phyloP scores from a whole-genome alignment of 805 yeast genomes.

The Yarrowia bubula region DNA sequence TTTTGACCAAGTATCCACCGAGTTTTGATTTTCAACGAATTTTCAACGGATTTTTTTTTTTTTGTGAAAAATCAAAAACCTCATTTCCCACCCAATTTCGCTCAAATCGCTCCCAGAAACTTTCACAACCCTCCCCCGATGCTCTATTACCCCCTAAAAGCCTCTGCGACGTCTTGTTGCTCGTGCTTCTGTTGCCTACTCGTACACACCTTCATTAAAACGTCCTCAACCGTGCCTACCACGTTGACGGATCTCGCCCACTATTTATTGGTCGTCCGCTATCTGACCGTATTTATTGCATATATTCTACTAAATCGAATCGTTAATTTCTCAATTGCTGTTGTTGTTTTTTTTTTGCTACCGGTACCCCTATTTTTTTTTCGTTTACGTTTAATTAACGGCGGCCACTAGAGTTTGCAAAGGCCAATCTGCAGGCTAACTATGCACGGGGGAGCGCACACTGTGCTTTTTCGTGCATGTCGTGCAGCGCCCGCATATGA shows the following conservation, averaged over 20 bases:
- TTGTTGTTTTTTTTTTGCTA: background rate
- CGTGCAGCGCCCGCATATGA: background rate
- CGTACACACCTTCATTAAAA: too few species aligned
- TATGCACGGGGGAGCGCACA: conserved; percentile 3
- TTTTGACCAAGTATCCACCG: too few species aligned
- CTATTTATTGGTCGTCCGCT: conserved; percentile 2
- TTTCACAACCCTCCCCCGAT: too few species aligned
- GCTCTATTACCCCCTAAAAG: background rate
- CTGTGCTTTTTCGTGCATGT: background rate
- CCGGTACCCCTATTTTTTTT: background rate
- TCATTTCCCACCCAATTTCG: background rate
- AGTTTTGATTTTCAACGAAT: too few species aligned
- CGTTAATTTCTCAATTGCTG: background rate
- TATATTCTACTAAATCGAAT: background rate
- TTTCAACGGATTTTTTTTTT: too few species aligned
- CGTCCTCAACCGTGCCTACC: too few species aligned
- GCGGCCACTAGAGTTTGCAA: background rate
- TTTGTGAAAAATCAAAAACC: too few species aligned
- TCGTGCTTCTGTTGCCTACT: too few species aligned
- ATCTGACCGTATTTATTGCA: conserved; percentile 25
- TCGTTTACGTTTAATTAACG: conserved; percentile 23
- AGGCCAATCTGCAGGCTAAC: background rate
- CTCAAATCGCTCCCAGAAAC: conserved; percentile 7
- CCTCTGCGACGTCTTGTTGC: too few species aligned
- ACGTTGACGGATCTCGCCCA: background rate